Evolutionary conservation across 495 filamentous ascomycete genomes (phyloP).

Genomic region (Annulohypoxylon maeteangense): DNA sequence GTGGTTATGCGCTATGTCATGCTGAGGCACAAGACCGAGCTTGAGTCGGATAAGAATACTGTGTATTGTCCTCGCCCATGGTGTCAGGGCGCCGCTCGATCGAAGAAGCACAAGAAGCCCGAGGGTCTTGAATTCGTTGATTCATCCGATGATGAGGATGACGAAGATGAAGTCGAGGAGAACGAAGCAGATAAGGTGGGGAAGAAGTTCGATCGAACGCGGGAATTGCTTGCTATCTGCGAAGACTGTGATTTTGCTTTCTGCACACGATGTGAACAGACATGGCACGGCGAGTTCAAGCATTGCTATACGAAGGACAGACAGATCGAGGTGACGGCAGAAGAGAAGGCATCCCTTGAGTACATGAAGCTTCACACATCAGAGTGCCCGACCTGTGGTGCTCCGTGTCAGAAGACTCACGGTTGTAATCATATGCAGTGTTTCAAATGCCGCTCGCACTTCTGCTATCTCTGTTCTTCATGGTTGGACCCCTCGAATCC

Average conservation of each 20-base stretch:
- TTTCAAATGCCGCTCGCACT: constrained; percentile 88
- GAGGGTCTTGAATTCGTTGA: constrained; percentile 60
- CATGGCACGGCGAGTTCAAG: constrained; percentile 89
- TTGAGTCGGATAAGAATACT: constrained; percentile 90
- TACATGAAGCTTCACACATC: constrained; percentile 84
- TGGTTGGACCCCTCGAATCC: constrained; percentile 87
- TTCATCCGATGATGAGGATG: constrained; percentile 62
- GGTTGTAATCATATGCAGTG: constrained; percentile 99
- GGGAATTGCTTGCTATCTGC: constrained; percentile 76
- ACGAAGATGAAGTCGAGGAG: constrained; percentile 52
- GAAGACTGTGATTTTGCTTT: constrained; percentile 93
- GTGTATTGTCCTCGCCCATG: constrained; percentile 94
- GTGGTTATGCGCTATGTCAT: constrained; percentile 85
- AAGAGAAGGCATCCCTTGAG: constrained; percentile 85
- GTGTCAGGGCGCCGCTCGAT: constrained; percentile 92
- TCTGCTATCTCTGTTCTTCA: constrained; percentile 92
- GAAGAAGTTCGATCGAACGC: constrained; percentile 36
- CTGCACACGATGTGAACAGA: constrained; percentile 70
- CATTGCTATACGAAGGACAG: constrained; percentile 68
- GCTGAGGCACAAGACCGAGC: constrained; percentile 88
- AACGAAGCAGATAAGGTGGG: constrained; percentile 44
- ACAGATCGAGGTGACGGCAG: constrained; percentile 74
- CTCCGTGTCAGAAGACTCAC: constrained; percentile 85
- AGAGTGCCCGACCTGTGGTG: constrained; percentile 89
- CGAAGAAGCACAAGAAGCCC: constrained; percentile 80